These are phyloP conservation scores for Mortierella sp. DNA, from an alignment of 371 early-diverging fungal genomes.

Conservation along the genomic window DNA sequence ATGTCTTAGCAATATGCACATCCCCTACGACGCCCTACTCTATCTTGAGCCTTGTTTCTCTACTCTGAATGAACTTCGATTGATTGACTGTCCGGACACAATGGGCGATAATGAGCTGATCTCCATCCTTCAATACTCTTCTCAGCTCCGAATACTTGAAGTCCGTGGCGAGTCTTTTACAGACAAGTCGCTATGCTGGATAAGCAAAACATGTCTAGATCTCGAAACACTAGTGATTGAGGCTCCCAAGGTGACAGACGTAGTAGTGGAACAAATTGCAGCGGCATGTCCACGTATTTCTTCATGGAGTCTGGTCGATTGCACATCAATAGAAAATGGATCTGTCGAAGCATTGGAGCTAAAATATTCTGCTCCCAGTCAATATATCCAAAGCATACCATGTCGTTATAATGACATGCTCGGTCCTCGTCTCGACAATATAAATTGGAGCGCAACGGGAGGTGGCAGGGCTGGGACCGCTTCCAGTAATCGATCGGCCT, in stretches of 20 bases:
- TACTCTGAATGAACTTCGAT: constrained; percentile 23
- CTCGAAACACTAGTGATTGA: constrained; percentile 32
- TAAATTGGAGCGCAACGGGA: neutral
- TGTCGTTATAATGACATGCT: neutral
- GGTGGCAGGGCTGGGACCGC: neutral
- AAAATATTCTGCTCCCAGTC: constrained; percentile 9
- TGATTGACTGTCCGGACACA: constrained; percentile 30
- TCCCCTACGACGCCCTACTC: constrained; percentile 22
- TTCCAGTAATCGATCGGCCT: neutral
- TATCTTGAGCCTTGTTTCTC: constrained; percentile 31
- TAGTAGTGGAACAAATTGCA: constrained; percentile 25
- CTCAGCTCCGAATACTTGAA: constrained; percentile 34
- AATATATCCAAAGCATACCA: neutral
- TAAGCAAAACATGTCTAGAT: constrained; percentile 20
- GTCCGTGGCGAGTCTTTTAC: constrained; percentile 49
- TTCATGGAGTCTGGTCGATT: constrained; percentile 38
- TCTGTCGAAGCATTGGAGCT: constrained; percentile 13
- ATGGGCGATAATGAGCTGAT: constrained; percentile 29
- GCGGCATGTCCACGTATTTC: constrained; percentile 19
- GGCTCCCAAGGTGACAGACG: constrained; percentile 33
- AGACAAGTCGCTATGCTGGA: constrained; percentile 38
- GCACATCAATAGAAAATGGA: constrained; percentile 12
- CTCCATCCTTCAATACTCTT: constrained; percentile 18
- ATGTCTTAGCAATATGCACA: constrained; percentile 23
- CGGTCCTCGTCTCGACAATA: neutral